Percentiles rank a stretch among this genome's conserved stretches.
phyloP scores from a whole-genome alignment of 768 basidiomycete genomes.

The Scleroderma bovista region DNA sequence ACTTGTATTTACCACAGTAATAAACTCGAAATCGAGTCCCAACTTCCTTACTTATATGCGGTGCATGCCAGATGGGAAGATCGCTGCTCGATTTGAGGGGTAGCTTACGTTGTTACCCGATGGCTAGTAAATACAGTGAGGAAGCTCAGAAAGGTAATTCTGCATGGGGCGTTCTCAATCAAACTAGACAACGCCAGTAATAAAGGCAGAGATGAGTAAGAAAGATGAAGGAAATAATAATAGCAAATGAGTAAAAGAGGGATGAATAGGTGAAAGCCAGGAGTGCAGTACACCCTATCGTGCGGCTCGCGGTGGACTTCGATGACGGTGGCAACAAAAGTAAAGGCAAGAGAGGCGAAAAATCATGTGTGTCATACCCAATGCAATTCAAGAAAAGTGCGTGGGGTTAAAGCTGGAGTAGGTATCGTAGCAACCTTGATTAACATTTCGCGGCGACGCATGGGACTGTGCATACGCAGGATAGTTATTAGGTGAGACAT shows the following conservation, averaged over 20 bases:
- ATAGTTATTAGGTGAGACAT: conserved; percentile 7
- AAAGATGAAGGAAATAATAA: conserved; percentile 18
- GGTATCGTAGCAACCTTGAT: conserved; percentile 16
- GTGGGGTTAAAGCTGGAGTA: conserved; percentile 19
- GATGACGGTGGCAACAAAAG: no score
- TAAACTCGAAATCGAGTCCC: no score
- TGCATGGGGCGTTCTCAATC: not conserved
- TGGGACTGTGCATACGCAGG: conserved; percentile 21
- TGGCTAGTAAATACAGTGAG: not conserved
- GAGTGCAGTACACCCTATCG: conserved; percentile 1
- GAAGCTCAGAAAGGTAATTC: not conserved
- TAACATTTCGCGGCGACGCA: conserved; percentile 11
- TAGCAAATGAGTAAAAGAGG: conserved; percentile 7
- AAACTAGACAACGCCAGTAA: not conserved
- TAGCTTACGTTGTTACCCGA: not conserved
- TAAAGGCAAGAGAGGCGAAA: no score
- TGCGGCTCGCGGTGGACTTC: not conserved
- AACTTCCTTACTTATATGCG: no score
- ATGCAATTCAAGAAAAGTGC: conserved; percentile 17
- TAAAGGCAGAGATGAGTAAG: not conserved
- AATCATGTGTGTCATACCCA: not conserved
- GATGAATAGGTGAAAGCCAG: not conserved
- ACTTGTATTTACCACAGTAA: not conserved
- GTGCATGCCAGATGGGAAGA: not conserved
- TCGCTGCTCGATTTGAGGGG: not conserved